Conservation (phyloP, 208 protist genomes). For the Acanthamoeba healyi region DNA sequence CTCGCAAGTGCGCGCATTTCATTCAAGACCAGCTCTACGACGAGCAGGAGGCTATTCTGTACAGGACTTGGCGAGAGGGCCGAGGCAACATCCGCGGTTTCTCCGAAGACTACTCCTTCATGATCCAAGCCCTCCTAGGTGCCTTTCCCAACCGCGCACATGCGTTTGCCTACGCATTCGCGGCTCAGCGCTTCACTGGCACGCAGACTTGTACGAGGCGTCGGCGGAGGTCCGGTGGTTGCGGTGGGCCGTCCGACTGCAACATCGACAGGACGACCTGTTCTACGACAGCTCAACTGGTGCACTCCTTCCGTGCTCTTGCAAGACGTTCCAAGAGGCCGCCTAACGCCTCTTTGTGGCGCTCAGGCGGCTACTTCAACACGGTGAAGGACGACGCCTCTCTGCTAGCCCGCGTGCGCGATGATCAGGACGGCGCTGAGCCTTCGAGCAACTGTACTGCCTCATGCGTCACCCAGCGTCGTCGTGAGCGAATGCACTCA, state of each 20-base stretch:
- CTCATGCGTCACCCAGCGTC: neutral
- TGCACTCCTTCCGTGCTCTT: neutral
- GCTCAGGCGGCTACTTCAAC: constrained; percentile 65
- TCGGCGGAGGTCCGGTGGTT: constrained; percentile 29
- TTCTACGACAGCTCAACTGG: constrained; percentile 1
- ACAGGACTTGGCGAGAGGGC: constrained; percentile 75
- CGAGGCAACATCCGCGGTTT: constrained; percentile 75
- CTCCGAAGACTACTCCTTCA: constrained; percentile 81
- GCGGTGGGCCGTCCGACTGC: neutral
- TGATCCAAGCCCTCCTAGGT: constrained; percentile 9
- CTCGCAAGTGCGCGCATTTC: constrained; percentile 71
- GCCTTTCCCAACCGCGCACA: neutral
- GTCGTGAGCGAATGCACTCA: no score
- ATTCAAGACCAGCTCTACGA: constrained; percentile 74
- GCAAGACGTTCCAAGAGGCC: no score
- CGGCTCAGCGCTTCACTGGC: neutral
- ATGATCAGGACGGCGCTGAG: constrained; percentile 67
- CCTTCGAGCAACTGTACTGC: constrained; percentile 34
- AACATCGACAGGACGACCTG: neutral
- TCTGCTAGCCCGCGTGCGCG: neutral
- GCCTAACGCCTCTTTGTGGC: no score
- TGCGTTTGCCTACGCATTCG: neutral
- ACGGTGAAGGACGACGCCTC: neutral
- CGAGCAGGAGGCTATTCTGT: neutral
- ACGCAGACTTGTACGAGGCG: constrained; percentile 24